phyloP scores from a whole-genome alignment of 768 basidiomycete genomes.

The Kwoniella sp. region DNA sequence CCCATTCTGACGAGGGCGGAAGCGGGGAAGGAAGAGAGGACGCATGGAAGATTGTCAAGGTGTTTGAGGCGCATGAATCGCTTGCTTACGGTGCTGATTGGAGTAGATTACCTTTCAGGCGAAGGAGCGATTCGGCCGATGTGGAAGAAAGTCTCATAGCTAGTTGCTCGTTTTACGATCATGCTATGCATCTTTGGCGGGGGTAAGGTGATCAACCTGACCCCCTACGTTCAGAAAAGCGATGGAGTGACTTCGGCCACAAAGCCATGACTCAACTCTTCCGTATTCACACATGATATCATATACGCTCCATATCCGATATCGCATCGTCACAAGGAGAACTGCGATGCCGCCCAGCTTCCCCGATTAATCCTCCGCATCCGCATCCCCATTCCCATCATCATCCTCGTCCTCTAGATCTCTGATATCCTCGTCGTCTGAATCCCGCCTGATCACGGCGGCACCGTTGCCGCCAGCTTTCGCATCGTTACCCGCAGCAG shows the following conservation, averaged over 20 bases:
- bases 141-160: constrained; percentile 59
- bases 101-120: constrained; percentile 60
- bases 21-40: constrained; percentile 13
- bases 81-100: constrained; percentile 93
- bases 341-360: constrained; percentile 12
- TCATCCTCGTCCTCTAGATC: constrained; percentile 52
- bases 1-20: neutral
- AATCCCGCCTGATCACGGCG: constrained; percentile 22
- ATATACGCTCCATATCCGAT: constrained; percentile 11
- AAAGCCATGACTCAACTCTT: no score
- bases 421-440: constrained; percentile 58
- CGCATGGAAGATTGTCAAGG: constrained; percentile 58
- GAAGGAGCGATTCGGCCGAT: constrained; percentile 46
- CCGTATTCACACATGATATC: no score
- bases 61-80: constrained; percentile 75
- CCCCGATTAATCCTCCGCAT: constrained; percentile 6
- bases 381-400: constrained; percentile 60
- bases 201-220: constrained; percentile 58
- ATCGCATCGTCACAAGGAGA: no score
- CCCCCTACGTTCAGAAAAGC: neutral
- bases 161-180: constrained; percentile 96
- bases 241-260: neutral
- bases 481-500: constrained; percentile 11
- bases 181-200: constrained; percentile 75
- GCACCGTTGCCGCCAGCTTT: constrained; percentile 17